phyloP scores from a whole-genome alignment of 2,329 filamentous ascomycete species.

The Ascochyta pisi region DNA sequence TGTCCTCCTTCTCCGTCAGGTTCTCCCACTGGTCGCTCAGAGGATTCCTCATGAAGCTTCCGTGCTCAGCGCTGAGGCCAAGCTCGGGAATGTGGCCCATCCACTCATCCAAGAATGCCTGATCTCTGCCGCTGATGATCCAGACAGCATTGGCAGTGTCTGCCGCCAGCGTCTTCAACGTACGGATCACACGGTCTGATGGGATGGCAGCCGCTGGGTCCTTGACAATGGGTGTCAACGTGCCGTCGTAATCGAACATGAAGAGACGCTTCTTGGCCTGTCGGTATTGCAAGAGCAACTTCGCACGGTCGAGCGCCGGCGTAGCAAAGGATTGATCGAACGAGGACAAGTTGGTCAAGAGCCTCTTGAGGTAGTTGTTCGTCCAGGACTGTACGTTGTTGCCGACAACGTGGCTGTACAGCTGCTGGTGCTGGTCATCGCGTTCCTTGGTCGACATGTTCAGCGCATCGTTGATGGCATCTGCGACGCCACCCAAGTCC shows the following conservation, averaged over 20 bases:
- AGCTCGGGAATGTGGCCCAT: conserved; percentile 89
- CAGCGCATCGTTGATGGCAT: conserved; percentile 81
- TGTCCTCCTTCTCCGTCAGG: conserved; percentile 82
- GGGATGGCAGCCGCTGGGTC: conserved; percentile 90
- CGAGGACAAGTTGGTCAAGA: conserved; percentile 80
- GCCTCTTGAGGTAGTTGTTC: conserved; percentile 75
- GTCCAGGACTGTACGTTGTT: conserved; percentile 91
- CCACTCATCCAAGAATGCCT: conserved; percentile 87
- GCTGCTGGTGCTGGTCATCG: conserved; percentile 70
- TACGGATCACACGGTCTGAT: conserved; percentile 80
- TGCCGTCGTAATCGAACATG: conserved; percentile 99
- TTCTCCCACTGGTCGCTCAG: conserved; percentile 83
- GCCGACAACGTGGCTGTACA: conserved; percentile 84
- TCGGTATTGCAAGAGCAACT: conserved; percentile 76
- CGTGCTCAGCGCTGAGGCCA: conserved; percentile 96
- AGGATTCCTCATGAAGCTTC: conserved; percentile 90
- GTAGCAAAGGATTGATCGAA: conserved; percentile 78
- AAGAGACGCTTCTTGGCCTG: conserved; percentile 81
- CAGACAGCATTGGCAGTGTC: conserved; percentile 90
- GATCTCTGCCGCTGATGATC: conserved; percentile 96
- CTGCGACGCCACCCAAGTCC: conserved; percentile 84
- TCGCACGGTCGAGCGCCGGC: conserved; percentile 77
- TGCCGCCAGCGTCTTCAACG: conserved; percentile 77
- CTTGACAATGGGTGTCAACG: conserved; percentile 89
- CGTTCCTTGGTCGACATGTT: conserved; percentile 74